phyloP scores from a whole-genome alignment of 2,329 filamentous ascomycete species.

The Aspergillus brasiliensis region DNA sequence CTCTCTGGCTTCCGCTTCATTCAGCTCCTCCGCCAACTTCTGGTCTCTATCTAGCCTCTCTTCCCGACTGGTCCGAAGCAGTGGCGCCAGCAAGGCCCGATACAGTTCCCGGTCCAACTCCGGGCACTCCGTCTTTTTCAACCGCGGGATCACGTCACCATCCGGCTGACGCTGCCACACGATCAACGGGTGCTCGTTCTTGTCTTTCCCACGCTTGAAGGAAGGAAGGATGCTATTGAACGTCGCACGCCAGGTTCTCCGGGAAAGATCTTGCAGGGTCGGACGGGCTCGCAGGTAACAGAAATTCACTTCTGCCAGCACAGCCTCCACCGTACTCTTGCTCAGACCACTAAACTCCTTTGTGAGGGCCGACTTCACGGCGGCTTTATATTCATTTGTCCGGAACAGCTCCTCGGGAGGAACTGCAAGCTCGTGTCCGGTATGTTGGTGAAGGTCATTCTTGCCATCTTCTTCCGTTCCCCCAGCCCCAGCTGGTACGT shows the following conservation, averaged over 20 bases:
- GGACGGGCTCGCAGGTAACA: slow-evolving; percentile 48
- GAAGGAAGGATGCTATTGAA: slow-evolving; percentile 47
- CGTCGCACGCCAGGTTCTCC: slow-evolving; percentile 49
- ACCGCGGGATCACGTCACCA: slow-evolving; percentile 33
- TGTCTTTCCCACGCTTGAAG: slow-evolving; percentile 43
- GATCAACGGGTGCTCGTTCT: slow-evolving; percentile 44
- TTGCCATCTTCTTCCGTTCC: slow-evolving; percentile 9
- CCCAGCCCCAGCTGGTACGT: slow-evolving; percentile 33
- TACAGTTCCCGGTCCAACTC: slow-evolving; percentile 50
- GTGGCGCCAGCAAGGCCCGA: slow-evolving; percentile 39
- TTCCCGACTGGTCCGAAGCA: slow-evolving; percentile 37
- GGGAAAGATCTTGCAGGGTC: slow-evolving; percentile 45
- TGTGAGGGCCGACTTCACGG: slow-evolving; percentile 40
- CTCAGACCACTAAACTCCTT: slow-evolving; percentile 49
- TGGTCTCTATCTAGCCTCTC: slow-evolving; percentile 43
- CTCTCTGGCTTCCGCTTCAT: slow-evolving; percentile 45
- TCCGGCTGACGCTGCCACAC: slow-evolving; percentile 40
- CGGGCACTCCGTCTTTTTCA: slow-evolving; percentile 46
- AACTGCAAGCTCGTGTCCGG: slow-evolving; percentile 28
- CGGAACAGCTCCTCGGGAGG: slow-evolving; percentile 48
- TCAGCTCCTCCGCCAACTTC: slow-evolving; percentile 44
- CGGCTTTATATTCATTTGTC: slow-evolving; percentile 45
- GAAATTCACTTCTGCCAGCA: slow-evolving; percentile 52
- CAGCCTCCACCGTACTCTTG: slow-evolving; percentile 48
- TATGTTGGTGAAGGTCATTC: slow-evolving; percentile 3